Conservation (phyloP, 1,284 basidiomycete genomes). For the Trichosporon sp. region DNA sequence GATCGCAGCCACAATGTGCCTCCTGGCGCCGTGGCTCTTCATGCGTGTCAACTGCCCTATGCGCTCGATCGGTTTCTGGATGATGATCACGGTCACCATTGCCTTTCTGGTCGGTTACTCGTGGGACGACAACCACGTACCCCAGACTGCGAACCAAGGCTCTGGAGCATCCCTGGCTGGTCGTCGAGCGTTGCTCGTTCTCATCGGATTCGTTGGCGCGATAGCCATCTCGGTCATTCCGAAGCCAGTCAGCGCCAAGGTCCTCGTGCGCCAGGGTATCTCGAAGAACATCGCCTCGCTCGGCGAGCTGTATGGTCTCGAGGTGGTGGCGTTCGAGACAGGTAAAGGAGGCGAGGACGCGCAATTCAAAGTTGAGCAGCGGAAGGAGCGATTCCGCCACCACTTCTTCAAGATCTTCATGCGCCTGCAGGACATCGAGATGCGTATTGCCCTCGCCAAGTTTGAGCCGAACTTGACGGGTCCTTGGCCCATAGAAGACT, state of each 20-base stretch:
- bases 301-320: constrained; percentile 37
- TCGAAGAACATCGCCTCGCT: constrained; percentile 38
- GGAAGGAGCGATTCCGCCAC: constrained; percentile 22
- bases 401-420: constrained; percentile 35
- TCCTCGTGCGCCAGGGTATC: constrained; percentile 34
- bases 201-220: constrained; percentile 43
- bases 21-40: constrained; percentile 56
- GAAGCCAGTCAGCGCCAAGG: constrained; percentile 37
- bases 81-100: constrained; percentile 45
- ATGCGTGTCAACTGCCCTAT: constrained; percentile 54
- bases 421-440: constrained; percentile 27
- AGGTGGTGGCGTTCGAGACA: constrained; percentile 36
- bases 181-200: constrained; percentile 49
- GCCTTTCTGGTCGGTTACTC: constrained; percentile 56
- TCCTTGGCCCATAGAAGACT: constrained; percentile 43
- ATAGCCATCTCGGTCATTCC: constrained; percentile 45
- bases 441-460: constrained; percentile 28
- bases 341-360: constrained; percentile 22
- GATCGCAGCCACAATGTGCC: constrained; percentile 53
- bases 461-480: constrained; percentile 39
- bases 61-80: constrained; percentile 41
- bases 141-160: constrained; percentile 52
- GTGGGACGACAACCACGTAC: constrained; percentile 58
- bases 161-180: constrained; percentile 57
- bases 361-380: constrained; percentile 5